Conservation (phyloP, 352 stramenopile species). For the Ochromonadaceae sp. region DNA sequence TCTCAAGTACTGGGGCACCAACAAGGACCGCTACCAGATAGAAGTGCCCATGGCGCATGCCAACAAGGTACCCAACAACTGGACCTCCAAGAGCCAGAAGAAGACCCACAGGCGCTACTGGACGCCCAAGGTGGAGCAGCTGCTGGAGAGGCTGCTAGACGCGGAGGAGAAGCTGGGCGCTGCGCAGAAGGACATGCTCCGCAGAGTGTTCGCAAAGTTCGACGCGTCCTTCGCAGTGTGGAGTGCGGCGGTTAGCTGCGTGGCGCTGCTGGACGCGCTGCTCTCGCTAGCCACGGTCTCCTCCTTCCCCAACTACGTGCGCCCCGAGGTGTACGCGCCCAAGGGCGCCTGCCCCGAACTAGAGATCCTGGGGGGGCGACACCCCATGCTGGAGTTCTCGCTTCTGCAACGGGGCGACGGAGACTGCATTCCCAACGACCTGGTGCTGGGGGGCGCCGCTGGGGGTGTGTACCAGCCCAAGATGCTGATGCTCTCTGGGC, state of each 20-base stretch:
- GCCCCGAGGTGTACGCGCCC: background rate
- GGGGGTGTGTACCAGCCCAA: background rate
- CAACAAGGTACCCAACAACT: slow-evolving; percentile 3
- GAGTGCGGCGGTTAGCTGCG: slow-evolving; percentile 72
- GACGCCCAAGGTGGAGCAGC: slow-evolving; percentile 56
- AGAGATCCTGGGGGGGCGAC: slow-evolving; percentile 15
- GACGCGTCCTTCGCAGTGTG: slow-evolving; percentile 60
- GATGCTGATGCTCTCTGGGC: slow-evolving; percentile 79
- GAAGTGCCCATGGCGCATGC: slow-evolving; percentile 63
- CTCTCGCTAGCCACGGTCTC: slow-evolving; percentile 80
- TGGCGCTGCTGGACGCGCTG: slow-evolving; percentile 84
- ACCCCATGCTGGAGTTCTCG: slow-evolving; percentile 17
- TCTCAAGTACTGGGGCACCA: slow-evolving; percentile 81
- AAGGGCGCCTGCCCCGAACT: slow-evolving; percentile 16
- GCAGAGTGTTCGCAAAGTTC: slow-evolving; percentile 88
- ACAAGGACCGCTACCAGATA: slow-evolving; percentile 82
- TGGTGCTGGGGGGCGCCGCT: slow-evolving; percentile 53
- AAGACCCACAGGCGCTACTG: slow-evolving; percentile 81
- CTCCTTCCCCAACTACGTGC: slow-evolving; percentile 38
- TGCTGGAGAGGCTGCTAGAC: slow-evolving; percentile 48
- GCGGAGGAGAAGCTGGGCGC: slow-evolving; percentile 46
- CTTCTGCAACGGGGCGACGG: slow-evolving; percentile 30
- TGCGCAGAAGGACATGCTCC: slow-evolving; percentile 65
- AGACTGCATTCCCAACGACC: slow-evolving; percentile 95
- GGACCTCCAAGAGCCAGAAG: slow-evolving; percentile 64